Percentiles rank a stretch among this genome's conserved stretches.
Conservation (phyloP, 1,139 yeast genomes). For the Spathaspora sp. region DNA sequence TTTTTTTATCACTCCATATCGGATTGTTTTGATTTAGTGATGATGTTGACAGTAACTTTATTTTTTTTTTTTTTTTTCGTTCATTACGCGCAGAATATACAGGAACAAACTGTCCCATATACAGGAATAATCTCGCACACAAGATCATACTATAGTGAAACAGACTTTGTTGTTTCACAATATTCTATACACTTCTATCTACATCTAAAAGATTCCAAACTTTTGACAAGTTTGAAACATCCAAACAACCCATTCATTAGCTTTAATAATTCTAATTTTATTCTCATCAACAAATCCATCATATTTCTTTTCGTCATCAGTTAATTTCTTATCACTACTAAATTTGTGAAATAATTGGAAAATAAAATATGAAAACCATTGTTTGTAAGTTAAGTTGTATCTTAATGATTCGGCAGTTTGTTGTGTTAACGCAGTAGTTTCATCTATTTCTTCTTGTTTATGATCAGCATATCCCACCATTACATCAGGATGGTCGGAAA, state of each 20-base stretch:
- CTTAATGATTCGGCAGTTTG: slow-evolving; percentile 11
- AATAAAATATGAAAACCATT: slow-evolving; percentile 19
- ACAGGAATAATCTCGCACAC: too few relatives aligned
- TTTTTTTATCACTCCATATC: too few relatives aligned
- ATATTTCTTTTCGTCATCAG: slow-evolving; percentile 24
- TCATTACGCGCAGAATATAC: neutral
- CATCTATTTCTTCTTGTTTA: slow-evolving; percentile 10
- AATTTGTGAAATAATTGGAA: slow-evolving; percentile 18
- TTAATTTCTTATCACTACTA: slow-evolving; percentile 17
- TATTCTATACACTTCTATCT: neutral
- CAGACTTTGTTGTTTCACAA: neutral
- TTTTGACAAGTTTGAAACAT: slow-evolving; percentile 33
- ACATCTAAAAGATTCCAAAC: slow-evolving; percentile 28
- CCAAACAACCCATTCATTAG: slow-evolving; percentile 19
- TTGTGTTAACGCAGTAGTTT: slow-evolving; percentile 4
- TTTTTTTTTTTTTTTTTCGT: neutral
- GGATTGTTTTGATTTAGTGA: slow-evolving; percentile 1
- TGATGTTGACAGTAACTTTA: neutral
- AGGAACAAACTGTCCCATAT: neutral
- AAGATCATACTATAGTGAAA: neutral
- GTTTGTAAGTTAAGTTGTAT: slow-evolving; percentile 22
- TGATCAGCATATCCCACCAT: slow-evolving; percentile 23
- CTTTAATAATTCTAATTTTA: slow-evolving; percentile 15
- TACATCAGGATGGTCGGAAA: slow-evolving; percentile 58
- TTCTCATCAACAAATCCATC: slow-evolving; percentile 28